phyloP scores from a whole-genome alignment of 352 stramenopile species.

The Phytophthora sp. region DNA sequence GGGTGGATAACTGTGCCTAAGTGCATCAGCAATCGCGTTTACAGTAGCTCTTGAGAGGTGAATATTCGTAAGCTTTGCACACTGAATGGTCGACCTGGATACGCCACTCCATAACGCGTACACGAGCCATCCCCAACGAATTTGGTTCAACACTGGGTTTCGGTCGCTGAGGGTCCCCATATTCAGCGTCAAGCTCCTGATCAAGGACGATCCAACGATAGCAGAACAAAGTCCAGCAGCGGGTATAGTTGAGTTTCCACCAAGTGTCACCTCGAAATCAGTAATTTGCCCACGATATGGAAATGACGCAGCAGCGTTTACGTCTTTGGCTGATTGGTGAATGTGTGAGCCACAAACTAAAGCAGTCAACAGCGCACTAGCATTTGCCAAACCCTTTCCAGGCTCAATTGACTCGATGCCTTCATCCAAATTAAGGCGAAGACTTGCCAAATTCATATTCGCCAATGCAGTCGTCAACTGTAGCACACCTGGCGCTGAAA shows the following conservation, averaged over 20 bases:
- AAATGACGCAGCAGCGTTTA: too few relatives aligned
- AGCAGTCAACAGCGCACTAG: neutral
- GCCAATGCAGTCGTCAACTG: conserved; percentile 2
- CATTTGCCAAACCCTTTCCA: neutral
- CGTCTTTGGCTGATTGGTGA: too few relatives aligned
- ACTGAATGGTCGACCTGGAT: neutral
- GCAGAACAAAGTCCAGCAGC: conserved; percentile 14
- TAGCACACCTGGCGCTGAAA: neutral
- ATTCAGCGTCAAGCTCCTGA: neutral
- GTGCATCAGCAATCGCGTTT: neutral
- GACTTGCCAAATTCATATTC: conserved; percentile 7
- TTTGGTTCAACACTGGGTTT: conserved; percentile 1
- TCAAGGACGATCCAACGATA: neutral
- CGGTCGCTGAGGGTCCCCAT: neutral
- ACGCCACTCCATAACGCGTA: conserved; percentile 12
- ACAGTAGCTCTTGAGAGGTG: conserved; percentile 3
- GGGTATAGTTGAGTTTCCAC: neutral
- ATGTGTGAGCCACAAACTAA: conserved; percentile 8
- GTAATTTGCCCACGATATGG: neutral
- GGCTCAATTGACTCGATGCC: neutral
- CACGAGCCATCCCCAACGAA: conserved; percentile 15
- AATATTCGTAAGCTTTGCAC: conserved; percentile 4
- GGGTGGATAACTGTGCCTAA: conserved; percentile 5
- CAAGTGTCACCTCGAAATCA: conserved; percentile 5
- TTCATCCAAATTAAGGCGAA: conserved; percentile 14